Evolutionary conservation across 169 alveolate genomes (phyloP), one percentile per base, ranked within the genome.

Genomic region (Babesia divergens): DNA sequence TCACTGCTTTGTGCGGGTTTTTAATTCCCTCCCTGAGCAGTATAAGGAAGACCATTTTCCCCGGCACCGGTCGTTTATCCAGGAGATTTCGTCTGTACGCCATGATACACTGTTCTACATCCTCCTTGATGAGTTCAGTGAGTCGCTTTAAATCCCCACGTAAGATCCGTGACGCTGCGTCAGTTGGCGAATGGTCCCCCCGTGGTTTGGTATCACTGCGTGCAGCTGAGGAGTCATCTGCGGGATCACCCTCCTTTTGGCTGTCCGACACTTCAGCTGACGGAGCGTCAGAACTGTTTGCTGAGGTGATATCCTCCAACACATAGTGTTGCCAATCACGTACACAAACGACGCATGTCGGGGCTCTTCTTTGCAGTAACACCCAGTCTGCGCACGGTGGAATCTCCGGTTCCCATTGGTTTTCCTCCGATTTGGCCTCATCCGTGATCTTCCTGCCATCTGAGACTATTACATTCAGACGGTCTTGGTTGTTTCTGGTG

Each of bases 291-390:
- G 71, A 56, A 9, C 42, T 8, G 5, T 6, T 24, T 6, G 50
- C 66, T 9, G 58, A 13, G 16, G 24, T 29, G 34, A 37, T n/a
- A 0, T 34, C 51, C 20, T 77, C 86, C 51, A 77, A 59, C 51
- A 62, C 65, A 37, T 60, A 77, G 34, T 52, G 35, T 35, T 77
- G 80, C 86, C 86, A 77, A 43, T 77, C 82, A 3, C 82, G 31
- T 16, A 72, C 70, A 51, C 67, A 77, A n/a, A 77, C 52, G 20
- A 77, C 37, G 20, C 74, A 65, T 6, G 82, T 50, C 18, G 86
- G 82, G 52, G 51, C 43, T 18, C 29, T 43, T 2, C 55, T 9
- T 28, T 51, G 62, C 66, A 53, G 49, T 22, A 50, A 29, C 24
- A 77, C 53, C 86, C 86, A 77, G 54, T 65, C 72, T n/a, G 44